Evolutionary conservation across 208 protist genomes (phyloP).

Genomic region (Plasmodiophora brassicae): DNA sequence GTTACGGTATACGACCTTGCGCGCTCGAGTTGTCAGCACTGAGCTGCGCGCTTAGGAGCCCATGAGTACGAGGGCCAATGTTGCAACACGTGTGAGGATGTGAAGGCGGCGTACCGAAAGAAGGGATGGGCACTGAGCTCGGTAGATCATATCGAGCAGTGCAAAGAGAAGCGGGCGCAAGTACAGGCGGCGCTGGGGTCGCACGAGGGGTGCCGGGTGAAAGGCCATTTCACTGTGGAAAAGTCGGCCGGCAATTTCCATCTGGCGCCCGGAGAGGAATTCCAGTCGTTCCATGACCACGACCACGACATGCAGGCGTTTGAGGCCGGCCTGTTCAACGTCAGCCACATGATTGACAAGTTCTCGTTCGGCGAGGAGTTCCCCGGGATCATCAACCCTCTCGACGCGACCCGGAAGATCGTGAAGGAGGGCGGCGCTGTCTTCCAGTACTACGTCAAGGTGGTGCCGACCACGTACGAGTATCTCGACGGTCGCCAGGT

Average conservation of each 20-base stretch:
- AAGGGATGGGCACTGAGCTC: constrained; percentile 59
- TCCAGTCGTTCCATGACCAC: constrained; percentile 59
- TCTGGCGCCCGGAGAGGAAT: constrained; percentile 62
- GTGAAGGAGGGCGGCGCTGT: constrained; percentile 27
- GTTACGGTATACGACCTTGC: too few species aligned
- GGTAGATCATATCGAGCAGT: constrained; percentile 53
- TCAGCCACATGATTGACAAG: constrained; percentile 60
- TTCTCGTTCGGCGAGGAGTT: constrained; percentile 68
- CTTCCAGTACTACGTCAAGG: constrained; percentile 70
- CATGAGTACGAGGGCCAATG: constrained; percentile 42
- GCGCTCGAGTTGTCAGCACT: too few species aligned
- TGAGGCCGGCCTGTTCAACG: constrained; percentile 55
- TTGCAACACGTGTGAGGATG: constrained; percentile 69
- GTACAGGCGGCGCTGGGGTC: not conserved
- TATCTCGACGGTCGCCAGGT: constrained; percentile 42
- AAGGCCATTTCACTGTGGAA: constrained; percentile 61
- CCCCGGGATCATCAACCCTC: constrained; percentile 64
- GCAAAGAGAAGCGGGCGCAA: not conserved
- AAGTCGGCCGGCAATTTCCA: constrained; percentile 68
- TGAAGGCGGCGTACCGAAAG: constrained; percentile 58
- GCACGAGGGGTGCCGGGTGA: constrained; percentile 64
- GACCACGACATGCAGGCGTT: constrained; percentile 65
- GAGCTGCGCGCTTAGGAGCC: constrained; percentile 54
- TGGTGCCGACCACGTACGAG: constrained; percentile 67
- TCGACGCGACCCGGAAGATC: constrained; percentile 46